phyloP scores from a whole-genome alignment of 129 eudicot species.

The Mikania micrantha region DNA sequence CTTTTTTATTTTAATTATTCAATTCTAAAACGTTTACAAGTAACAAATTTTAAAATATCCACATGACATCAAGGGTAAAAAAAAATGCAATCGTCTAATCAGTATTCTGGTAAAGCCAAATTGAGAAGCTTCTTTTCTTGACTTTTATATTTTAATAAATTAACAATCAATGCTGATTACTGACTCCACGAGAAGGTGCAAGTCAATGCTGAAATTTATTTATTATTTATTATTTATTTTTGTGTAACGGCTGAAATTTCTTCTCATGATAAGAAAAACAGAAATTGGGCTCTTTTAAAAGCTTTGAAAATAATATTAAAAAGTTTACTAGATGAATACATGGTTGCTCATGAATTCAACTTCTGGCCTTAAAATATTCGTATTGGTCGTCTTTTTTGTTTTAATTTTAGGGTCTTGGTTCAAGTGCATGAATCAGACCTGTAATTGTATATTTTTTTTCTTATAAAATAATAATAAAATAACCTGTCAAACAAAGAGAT shows the following conservation, averaged over 20 bases:
- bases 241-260: too few species aligned
- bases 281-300: not conserved
- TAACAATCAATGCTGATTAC: not conserved
- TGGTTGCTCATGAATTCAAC: not conserved
- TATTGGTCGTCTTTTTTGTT: not conserved
- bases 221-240: too few species aligned
- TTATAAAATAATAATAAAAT: not conserved
- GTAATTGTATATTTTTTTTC: not conserved
- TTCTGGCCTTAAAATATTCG: not conserved
- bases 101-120: not conserved
- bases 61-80: not conserved
- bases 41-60: not conserved
- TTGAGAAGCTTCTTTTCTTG: slow-evolving; percentile 4
- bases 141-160: not conserved
- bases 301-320: not conserved
- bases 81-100: too few species aligned
- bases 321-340: not conserved
- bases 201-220: slow-evolving; percentile 9
- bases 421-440: not conserved
- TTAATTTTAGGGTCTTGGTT: not conserved
- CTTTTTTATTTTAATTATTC: not conserved
- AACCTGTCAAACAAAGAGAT: slow-evolving; percentile 3
- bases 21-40: not conserved
- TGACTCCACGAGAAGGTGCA: not conserved
- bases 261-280: not conserved